Evolutionary conservation across 352 stramenopile genomes (phyloP), one percentile per base, ranked within the genome.

Genomic region (Thalassiosira hispida): DNA sequence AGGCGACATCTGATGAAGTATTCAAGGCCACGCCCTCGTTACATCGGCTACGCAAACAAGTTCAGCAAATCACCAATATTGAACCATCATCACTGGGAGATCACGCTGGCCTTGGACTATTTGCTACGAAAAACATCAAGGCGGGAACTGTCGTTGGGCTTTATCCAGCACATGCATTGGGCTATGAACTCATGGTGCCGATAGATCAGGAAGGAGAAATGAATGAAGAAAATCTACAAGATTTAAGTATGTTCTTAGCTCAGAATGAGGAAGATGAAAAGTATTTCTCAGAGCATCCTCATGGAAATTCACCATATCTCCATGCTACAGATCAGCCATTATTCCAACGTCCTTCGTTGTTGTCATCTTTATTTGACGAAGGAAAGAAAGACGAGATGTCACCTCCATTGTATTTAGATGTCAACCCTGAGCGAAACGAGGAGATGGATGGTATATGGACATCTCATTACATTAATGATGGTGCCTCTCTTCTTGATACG

Each of bases 391-490:
- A 53, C 46, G 16, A 77, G 27, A 61, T 67, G 14, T 7, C 49
- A 0, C 60, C 81, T 14, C 52, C 64, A 57, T 71, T 80, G 33
- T 86, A 81, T 49, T 44, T 89, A 0, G 74, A 89, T 78, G 74
- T 84, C 11, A 89, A 89, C 70, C 78, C 82, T 4, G 64, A 77
- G 23, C 35, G 71, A 23, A 76, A 73, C 22, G 20, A 64, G 6
- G 59, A 79, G 4, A 53, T 75, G n/a, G 60, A 84, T 67, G 33
- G 14, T 27, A 38, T 52, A 40, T 89, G 77, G 77, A 77, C 73
- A 23, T 75, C 73, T 55, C 77, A 85, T 65, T 83, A 80, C 12
- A 84, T 89, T 29, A 89, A 89, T 53, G 82, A 89, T 71, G 73
- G 71, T 31, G 70, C 82, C 35, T 81, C 68, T 20, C 59, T 89